phyloP scores from a whole-genome alignment of 192 early-diverging fungal genomes.

The Chytriomyces sp. region DNA sequence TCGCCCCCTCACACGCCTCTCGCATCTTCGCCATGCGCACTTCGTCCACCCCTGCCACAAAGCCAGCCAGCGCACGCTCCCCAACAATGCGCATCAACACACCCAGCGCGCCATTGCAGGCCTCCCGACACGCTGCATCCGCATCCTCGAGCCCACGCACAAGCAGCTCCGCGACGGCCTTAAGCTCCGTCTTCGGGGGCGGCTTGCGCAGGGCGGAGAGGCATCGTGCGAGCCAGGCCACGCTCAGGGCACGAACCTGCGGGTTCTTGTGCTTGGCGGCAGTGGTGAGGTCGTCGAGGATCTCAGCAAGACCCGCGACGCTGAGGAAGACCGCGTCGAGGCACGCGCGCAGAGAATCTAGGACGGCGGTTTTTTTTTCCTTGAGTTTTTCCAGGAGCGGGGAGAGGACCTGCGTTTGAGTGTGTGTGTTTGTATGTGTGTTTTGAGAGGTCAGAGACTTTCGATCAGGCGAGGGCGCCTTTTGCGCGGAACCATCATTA shows the following conservation, averaged over 20 bases:
- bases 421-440: not conserved
- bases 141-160: slow-evolving; percentile 81
- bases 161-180: slow-evolving; percentile 74
- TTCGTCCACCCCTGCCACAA: slow-evolving; percentile 85
- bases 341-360: slow-evolving; percentile 79
- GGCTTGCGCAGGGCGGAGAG: slow-evolving; percentile 69
- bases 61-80: slow-evolving; percentile 60
- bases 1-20: slow-evolving; percentile 88
- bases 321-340: slow-evolving; percentile 83
- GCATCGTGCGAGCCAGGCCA: slow-evolving; percentile 74
- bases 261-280: slow-evolving; percentile 90
- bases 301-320: slow-evolving; percentile 62
- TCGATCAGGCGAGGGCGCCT: not conserved
- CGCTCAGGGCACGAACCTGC: slow-evolving; percentile 76
- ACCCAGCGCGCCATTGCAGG: slow-evolving; percentile 81
- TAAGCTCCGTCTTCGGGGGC: slow-evolving; percentile 81
- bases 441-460: not conserved
- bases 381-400: slow-evolving; percentile 91
- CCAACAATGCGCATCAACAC: slow-evolving; percentile 87
- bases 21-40: slow-evolving; percentile 84
- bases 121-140: slow-evolving; percentile 79
- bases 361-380: slow-evolving; percentile 88
- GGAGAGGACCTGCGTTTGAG: slow-evolving; percentile 51
- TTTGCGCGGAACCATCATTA: not conserved
- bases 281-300: slow-evolving; percentile 75